Conservation (phyloP, 169 alveolate species). For the Besnoitia besnoiti region DNA sequence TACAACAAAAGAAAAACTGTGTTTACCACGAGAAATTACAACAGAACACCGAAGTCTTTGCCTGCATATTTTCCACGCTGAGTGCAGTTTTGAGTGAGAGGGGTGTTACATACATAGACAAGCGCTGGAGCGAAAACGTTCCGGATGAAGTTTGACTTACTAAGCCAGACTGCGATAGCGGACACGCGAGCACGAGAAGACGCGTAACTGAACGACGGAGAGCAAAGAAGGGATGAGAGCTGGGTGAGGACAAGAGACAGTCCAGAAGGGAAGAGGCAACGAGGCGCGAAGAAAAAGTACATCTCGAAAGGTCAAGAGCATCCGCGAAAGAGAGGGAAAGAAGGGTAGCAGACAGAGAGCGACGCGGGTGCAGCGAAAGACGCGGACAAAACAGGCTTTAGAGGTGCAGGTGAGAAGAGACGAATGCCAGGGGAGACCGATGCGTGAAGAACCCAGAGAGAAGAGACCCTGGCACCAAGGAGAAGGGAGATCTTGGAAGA, state of each 20-base stretch:
- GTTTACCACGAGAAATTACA: no score
- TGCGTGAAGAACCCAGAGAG: background rate
- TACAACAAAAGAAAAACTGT: background rate
- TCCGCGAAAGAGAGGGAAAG: background rate
- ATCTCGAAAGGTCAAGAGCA: background rate
- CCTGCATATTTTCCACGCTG: background rate
- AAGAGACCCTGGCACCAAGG: no score
- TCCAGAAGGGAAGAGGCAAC: background rate
- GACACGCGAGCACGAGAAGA: background rate
- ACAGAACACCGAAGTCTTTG: background rate
- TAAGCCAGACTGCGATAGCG: background rate
- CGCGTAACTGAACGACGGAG: background rate
- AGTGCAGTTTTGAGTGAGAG: background rate
- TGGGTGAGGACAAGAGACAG: background rate
- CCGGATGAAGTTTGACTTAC: no score
- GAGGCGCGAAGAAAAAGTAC: background rate
- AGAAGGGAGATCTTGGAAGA: no score
- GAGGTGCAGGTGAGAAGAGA: background rate
- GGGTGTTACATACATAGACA: no score
- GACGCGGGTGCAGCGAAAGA: background rate
- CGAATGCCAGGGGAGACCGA: background rate
- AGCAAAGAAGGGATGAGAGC: background rate
- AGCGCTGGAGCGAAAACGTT: no score
- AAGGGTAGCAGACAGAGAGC: background rate
- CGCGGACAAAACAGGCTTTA: background rate